These are phyloP conservation scores for Penicillium samsonianum DNA, from an alignment of 495 filamentous ascomycete genomes.

Conservation along the genomic window DNA sequence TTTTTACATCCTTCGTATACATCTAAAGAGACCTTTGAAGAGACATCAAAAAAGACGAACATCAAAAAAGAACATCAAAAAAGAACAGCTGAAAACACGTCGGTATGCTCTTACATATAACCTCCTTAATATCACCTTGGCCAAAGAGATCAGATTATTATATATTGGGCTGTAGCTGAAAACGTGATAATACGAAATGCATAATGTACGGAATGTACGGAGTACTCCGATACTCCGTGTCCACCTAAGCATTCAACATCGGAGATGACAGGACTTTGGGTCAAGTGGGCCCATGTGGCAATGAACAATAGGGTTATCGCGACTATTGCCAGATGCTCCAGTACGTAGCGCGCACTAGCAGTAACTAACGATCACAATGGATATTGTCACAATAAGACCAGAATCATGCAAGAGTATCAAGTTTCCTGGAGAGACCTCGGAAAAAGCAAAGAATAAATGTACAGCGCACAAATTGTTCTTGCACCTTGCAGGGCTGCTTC, in stretches of 20 bases:
- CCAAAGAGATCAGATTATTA: too few species aligned
- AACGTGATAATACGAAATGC: not conserved
- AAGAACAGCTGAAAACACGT: too few species aligned
- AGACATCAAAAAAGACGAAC: too few species aligned
- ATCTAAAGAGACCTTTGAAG: too few species aligned
- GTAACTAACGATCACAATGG: slow-evolving; percentile 4
- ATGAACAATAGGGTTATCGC: slow-evolving; percentile 3
- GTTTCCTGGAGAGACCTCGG: not conserved
- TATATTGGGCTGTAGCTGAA: not conserved
- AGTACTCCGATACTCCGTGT: not conserved
- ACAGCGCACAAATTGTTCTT: not conserved
- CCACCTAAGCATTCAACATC: not conserved
- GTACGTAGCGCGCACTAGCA: slow-evolving; percentile 3
- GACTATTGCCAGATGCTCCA: not conserved
- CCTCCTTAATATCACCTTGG: too few species aligned
- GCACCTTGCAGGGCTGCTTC: not conserved
- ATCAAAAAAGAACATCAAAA: too few species aligned
- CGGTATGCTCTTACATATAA: too few species aligned
- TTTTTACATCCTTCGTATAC: too few species aligned
- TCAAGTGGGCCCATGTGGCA: not conserved
- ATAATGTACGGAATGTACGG: not conserved
- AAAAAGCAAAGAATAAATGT: not conserved
- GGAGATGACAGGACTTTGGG: slow-evolving; percentile 1
- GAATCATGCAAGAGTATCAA: not conserved
- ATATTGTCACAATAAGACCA: not conserved